A percentile compares a stretch with the other conserved stretches of the same genome.
These are phyloP conservation scores for Exophiala dermatitidis DNA, from an alignment of 2,329 filamentous ascomycete genomes.

Conservation along the genomic window DNA sequence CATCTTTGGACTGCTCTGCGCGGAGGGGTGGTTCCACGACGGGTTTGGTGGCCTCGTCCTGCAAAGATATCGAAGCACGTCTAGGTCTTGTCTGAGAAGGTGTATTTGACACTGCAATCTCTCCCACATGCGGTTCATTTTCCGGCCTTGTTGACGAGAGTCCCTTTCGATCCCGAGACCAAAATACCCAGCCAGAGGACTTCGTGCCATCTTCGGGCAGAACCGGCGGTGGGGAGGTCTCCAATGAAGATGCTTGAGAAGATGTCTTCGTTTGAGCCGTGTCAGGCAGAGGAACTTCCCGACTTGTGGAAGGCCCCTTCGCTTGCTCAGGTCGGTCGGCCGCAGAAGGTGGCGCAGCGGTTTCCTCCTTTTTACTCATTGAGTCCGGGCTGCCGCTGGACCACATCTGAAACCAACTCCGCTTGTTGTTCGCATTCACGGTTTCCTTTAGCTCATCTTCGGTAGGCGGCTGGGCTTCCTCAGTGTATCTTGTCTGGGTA, in stretches of 20 bases:
- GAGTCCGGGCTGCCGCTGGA: slow-evolving; percentile 24
- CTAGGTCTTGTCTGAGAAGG: slow-evolving; percentile 25
- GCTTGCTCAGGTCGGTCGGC: neutral
- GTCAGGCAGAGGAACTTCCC: slow-evolving; percentile 14
- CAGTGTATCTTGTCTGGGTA: slow-evolving; percentile 3
- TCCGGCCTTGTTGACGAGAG: slow-evolving; percentile 10
- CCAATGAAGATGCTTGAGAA: slow-evolving; percentile 22
- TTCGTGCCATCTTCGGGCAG: slow-evolving; percentile 21
- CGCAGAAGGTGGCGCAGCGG: neutral
- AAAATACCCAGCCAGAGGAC: slow-evolving; percentile 28
- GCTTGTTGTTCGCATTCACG: slow-evolving; percentile 28
- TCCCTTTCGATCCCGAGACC: slow-evolving; percentile 27
- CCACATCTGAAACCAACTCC: slow-evolving; percentile 43
- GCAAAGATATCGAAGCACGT: slow-evolving; percentile 28
- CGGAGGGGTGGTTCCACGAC: slow-evolving; percentile 4
- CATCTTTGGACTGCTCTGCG: slow-evolving; percentile 10
- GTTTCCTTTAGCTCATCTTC: slow-evolving; percentile 18
- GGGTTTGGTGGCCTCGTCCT: slow-evolving; percentile 14
- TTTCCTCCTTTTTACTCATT: neutral
- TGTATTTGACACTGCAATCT: slow-evolving; percentile 27
- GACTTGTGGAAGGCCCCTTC: slow-evolving; percentile 15
- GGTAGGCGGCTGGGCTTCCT: slow-evolving; percentile 22
- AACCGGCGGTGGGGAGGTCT: slow-evolving; percentile 21
- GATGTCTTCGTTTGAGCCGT: slow-evolving; percentile 20
- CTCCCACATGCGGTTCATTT: slow-evolving; percentile 21